Evolutionary conservation across 495 filamentous ascomycete genomes (phyloP).

Genomic region (Clavariopsis aquatica): DNA sequence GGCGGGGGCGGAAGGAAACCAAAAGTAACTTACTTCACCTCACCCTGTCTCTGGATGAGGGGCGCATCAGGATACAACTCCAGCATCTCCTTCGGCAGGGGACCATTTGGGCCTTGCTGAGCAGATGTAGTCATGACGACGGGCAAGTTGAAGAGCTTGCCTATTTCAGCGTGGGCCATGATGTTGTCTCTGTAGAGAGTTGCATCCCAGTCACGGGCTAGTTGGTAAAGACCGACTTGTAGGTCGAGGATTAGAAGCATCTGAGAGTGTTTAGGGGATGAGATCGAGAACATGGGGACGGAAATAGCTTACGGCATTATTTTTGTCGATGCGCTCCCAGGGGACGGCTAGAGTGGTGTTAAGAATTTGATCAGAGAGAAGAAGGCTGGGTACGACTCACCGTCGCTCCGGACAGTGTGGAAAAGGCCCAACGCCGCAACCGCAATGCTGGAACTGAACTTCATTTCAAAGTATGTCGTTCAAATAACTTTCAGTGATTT

Average conservation of each 20-base stretch:
- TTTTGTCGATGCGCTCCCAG: constrained; percentile 56
- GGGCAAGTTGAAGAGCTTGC: constrained; percentile 68
- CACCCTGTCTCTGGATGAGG: constrained; percentile 67
- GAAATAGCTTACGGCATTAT: constrained; percentile 52
- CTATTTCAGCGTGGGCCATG: constrained; percentile 67
- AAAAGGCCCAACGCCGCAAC: constrained; percentile 24
- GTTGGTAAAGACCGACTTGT: constrained; percentile 66
- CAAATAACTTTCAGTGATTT: no score
- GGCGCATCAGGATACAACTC: constrained; percentile 68
- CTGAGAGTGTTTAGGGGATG: constrained; percentile 35
- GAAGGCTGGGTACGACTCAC: no score
- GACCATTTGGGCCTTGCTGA: constrained; percentile 66
- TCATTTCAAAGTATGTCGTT: constrained; percentile 24
- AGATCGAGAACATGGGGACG: background rate
- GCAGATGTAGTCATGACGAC: constrained; percentile 70
- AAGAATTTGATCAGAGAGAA: no score
- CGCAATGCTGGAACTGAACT: constrained; percentile 27
- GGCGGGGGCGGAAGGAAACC: background rate
- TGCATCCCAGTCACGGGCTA: constrained; percentile 65
- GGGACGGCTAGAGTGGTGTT: constrained; percentile 31
- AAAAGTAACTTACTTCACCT: constrained; percentile 66
- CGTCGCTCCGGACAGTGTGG: constrained; percentile 24
- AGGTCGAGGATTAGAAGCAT: constrained; percentile 70
- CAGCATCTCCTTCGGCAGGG: constrained; percentile 67
- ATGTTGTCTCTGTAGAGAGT: constrained; percentile 67